Percentiles rank a stretch among this genome's conserved stretches.
These are phyloP conservation scores for Russula lepida DNA, from an alignment of 768 basidiomycete species.

Conservation along the genomic window DNA sequence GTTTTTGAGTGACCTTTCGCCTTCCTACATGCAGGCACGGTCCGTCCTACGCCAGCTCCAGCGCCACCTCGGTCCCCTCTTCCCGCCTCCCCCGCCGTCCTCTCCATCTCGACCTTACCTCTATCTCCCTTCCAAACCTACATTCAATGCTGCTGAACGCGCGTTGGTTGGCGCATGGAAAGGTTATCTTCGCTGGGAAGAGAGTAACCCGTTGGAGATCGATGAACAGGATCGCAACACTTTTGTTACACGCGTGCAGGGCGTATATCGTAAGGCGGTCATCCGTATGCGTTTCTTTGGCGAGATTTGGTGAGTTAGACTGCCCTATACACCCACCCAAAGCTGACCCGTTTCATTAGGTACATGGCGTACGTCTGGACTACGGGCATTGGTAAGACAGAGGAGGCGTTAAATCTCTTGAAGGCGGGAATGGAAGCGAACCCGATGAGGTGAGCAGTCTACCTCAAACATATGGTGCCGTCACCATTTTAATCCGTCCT, in stretches of 20 bases:
- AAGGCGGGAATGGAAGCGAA: slow-evolving; percentile 86
- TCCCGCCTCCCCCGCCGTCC: slow-evolving; percentile 40
- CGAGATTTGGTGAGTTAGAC: slow-evolving; percentile 71
- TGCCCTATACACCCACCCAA: not conserved
- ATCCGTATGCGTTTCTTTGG: slow-evolving; percentile 90
- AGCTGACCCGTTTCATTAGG: slow-evolving; percentile 37
- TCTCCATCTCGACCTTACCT: slow-evolving; percentile 35
- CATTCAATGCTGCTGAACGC: slow-evolving; percentile 64
- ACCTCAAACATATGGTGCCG: slow-evolving; percentile 9
- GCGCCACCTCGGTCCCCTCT: slow-evolving; percentile 56
- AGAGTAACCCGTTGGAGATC: slow-evolving; percentile 86
- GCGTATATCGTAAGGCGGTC: slow-evolving; percentile 83
- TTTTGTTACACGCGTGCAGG: slow-evolving; percentile 62
- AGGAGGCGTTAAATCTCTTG: slow-evolving; percentile 75
- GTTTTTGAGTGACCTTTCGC: slow-evolving; percentile 87
- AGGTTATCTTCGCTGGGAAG: slow-evolving; percentile 90
- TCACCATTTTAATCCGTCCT: not conserved
- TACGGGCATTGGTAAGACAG: slow-evolving; percentile 60
- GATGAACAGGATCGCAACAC: slow-evolving; percentile 71
- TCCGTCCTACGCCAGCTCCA: slow-evolving; percentile 77
- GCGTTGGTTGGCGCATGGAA: slow-evolving; percentile 83
- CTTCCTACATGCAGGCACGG: slow-evolving; percentile 92
- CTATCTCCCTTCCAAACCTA: slow-evolving; percentile 62
- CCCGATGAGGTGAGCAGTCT: slow-evolving; percentile 49
- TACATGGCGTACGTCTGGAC: slow-evolving; percentile 88